Conservation (phyloP, 2,329 filamentous ascomycete genomes). For the Blumeria graminis region DNA sequence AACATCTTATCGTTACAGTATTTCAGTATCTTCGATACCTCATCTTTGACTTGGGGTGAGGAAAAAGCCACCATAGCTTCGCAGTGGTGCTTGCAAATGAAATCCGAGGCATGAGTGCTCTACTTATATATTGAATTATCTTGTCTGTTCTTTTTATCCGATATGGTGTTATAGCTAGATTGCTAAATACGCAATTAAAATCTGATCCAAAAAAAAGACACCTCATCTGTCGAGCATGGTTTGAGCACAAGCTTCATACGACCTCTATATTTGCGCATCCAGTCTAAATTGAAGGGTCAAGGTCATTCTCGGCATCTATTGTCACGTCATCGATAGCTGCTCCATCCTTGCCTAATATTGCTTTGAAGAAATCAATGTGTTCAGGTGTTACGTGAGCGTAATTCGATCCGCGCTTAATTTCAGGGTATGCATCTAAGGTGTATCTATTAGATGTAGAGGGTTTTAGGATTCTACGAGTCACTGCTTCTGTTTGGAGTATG, state of each 20-base stretch:
- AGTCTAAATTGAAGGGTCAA: constrained; percentile 86
- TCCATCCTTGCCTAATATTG: constrained; percentile 52
- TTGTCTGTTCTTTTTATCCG: too few relatives aligned
- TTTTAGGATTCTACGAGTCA: too few relatives aligned
- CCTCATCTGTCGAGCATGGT: constrained; percentile 60
- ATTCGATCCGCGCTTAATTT: constrained; percentile 52
- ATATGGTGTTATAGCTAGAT: too few relatives aligned
- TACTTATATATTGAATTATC: too few relatives aligned
- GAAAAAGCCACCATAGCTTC: too few relatives aligned
- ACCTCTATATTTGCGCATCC: constrained; percentile 97
- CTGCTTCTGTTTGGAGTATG: too few relatives aligned
- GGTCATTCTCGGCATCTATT: constrained; percentile 48
- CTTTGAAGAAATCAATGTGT: constrained; percentile 63
- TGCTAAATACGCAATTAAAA: too few relatives aligned
- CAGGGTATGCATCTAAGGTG: constrained; percentile 68
- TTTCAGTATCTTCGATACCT: constrained; percentile 63
- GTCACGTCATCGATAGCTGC: constrained; percentile 70
- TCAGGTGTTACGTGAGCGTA: constrained; percentile 52
- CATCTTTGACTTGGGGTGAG: too few relatives aligned
- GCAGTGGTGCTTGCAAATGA: too few relatives aligned
- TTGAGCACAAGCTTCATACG: constrained; percentile 73
- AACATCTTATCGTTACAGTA: constrained; percentile 90
- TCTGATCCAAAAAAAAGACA: too few relatives aligned
- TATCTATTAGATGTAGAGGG: too few relatives aligned
- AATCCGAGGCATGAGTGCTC: too few relatives aligned